These are phyloP conservation scores for Aspergillus sclerotialis DNA, from an alignment of 2,329 filamentous ascomycete species.

Conservation along the genomic window DNA sequence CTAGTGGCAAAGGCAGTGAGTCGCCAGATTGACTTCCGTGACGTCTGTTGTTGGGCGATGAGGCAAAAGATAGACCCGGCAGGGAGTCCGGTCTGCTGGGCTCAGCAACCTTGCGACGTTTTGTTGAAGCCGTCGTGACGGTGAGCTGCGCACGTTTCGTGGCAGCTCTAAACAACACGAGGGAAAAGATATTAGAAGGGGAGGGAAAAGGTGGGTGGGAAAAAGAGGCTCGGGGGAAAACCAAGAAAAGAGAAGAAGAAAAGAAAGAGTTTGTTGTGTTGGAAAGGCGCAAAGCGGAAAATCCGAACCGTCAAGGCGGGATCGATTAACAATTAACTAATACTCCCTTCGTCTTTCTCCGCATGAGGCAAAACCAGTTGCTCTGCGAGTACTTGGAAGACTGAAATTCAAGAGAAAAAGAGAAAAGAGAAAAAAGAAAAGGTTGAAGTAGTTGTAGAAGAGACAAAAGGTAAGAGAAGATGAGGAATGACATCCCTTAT, in stretches of 20 bases:
- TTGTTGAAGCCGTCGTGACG: slow-evolving; percentile 45
- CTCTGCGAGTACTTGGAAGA: no score
- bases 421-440: no score
- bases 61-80: slow-evolving; percentile 21
- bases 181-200: slow-evolving; percentile 1
- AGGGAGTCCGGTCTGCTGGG: slow-evolving; percentile 31
- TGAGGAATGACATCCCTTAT: slow-evolving; percentile 2
- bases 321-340: no score
- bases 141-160: slow-evolving; percentile 39
- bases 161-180: slow-evolving; percentile 35
- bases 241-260: no score
- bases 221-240: no score
- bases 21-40: slow-evolving; percentile 21
- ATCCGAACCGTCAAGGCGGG: no score
- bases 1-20: slow-evolving; percentile 15
- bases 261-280: slow-evolving; percentile 1
- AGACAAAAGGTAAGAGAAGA: slow-evolving; percentile 4
- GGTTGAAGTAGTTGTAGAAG: no score
- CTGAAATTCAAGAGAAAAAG: no score
- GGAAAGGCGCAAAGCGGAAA: no score
- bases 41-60: slow-evolving; percentile 30
- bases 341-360: no score
- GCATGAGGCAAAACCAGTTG: no score
- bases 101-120: slow-evolving; percentile 43
- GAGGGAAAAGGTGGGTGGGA: not conserved